Evolutionary conservation across 177 flowering plant species (phyloP), one percentile per base, ranked within the genome.

Genomic region (Telopea speciosissima): DNA sequence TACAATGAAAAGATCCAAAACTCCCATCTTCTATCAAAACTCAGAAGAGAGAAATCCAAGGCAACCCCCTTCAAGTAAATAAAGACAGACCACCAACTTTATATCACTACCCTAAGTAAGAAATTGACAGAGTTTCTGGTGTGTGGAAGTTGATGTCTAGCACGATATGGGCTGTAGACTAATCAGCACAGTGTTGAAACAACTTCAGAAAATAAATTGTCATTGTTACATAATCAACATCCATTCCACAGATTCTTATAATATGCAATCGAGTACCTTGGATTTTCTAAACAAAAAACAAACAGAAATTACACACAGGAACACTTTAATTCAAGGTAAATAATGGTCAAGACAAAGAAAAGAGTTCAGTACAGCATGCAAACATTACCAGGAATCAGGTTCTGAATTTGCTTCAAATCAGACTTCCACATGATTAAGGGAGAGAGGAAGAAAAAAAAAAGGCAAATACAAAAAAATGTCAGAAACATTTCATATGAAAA

Each of bases 331-430:
- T 62, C 23, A 12, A 22, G n/a, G 69, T 42, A 68, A 36, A 36
- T 31, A 31, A 31, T 36, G 40, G 40, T 63, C 23, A 12, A 22
- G 13, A 66, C 26, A 68, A 63, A 72, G n/a, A 40, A 68, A 11
- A 68, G 62, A 76, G 64, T 24, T 65, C 45, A 28, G 31, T 2
- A 28, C 31, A 36, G 42, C 23, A 61, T 70, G 59, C 63, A 62
- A 36, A 12, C 44, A 62, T 85, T 89, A 92, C 99, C 99, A 68
- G 94, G 96, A 81, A 91, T 77, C 69, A 92, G 80, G 79, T 81
- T 75, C 70, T 79, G 89, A 78, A 95, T 85, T 79, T 83, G 82
- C 83, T 72, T 69, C 86, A 95, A 79, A 78, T 92, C 93, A 66
- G 99, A 90, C 99, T 95, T 85, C 86, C 75, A 78, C 79, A 69